These are phyloP conservation scores for Calonectria pteridis DNA, from an alignment of 2,329 filamentous ascomycete genomes.

Conservation along the genomic window DNA sequence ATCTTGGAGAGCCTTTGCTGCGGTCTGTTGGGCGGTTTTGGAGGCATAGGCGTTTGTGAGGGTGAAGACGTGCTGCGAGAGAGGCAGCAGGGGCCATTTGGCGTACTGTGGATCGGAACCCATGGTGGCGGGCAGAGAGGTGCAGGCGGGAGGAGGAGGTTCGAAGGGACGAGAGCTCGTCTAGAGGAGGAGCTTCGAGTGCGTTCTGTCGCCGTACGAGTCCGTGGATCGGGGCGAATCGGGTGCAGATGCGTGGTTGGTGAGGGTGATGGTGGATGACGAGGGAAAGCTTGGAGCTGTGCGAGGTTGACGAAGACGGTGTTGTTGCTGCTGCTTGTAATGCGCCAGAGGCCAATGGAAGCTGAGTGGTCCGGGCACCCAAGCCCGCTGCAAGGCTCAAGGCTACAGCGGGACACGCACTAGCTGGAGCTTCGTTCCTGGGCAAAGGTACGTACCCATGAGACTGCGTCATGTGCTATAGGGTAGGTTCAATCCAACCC, in stretches of 20 bases:
- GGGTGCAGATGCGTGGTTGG: conserved; percentile 21
- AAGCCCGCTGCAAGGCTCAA: conserved; percentile 48
- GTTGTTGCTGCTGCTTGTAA: conserved; percentile 35
- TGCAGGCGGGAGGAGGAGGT: conserved; percentile 36
- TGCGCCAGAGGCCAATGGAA: conserved; percentile 40
- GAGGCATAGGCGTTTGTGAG: conserved; percentile 84
- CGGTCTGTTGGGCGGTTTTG: conserved; percentile 74
- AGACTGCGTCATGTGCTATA: background rate
- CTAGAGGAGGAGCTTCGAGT: background rate
- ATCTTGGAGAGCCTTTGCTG: conserved; percentile 82
- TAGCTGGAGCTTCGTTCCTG: conserved; percentile 25
- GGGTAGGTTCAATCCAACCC: background rate
- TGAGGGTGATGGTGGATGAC: conserved; percentile 40
- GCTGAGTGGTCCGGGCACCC: conserved; percentile 33
- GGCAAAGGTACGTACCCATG: conserved; percentile 25
- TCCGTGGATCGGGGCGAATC: background rate
- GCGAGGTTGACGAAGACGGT: conserved; percentile 35
- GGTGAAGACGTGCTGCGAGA: conserved; percentile 88
- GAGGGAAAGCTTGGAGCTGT: conserved; percentile 37
- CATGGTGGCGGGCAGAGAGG: conserved; percentile 63
- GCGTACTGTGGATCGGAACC: conserved; percentile 87
- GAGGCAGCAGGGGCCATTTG: conserved; percentile 84
- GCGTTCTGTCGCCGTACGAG: background rate
- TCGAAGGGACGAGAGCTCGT: background rate
- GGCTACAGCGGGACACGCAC: conserved; percentile 50